Evolutionary conservation across 2,329 filamentous ascomycete species (phyloP).

Genomic region (Fusarium sp.): DNA sequence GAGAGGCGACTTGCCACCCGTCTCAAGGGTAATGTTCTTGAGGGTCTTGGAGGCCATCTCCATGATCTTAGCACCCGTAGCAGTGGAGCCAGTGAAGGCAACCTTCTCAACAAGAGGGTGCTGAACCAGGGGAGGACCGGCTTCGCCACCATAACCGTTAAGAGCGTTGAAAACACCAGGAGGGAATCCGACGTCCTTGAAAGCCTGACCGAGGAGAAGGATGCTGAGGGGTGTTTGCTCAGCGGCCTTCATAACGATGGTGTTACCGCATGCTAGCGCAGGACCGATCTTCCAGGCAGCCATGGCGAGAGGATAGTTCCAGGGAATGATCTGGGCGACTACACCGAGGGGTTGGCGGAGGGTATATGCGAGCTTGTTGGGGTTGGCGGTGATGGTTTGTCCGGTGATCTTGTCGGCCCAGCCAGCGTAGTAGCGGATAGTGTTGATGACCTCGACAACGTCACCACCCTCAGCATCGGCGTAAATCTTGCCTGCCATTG

Average conservation of each 20-base stretch:
- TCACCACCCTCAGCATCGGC: conserved; percentile 67
- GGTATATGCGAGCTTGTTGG: conserved; percentile 82
- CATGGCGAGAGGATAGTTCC: conserved; percentile 86
- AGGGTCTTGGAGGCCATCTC: conserved; percentile 76
- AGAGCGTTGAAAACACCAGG: conserved; percentile 78
- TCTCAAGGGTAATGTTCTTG: conserved; percentile 64
- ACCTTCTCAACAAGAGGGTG: conserved; percentile 77
- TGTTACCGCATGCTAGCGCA: conserved; percentile 76
- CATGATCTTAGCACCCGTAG: conserved; percentile 77
- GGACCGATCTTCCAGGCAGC: conserved; percentile 81
- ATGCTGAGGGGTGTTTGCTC: conserved; percentile 79
- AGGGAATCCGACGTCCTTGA: conserved; percentile 80
- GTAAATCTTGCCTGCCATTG: conserved; percentile 65
- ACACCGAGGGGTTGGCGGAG: conserved; percentile 66
- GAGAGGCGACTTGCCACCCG: conserved; percentile 81
- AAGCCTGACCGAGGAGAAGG: conserved; percentile 67
- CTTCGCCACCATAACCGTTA: conserved; percentile 78
- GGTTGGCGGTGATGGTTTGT: conserved; percentile 79
- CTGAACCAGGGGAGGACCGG: conserved; percentile 69
- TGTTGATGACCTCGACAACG: conserved; percentile 56
- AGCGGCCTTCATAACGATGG: conserved; percentile 75
- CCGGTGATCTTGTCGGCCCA: conserved; percentile 89
- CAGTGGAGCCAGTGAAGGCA: conserved; percentile 79
- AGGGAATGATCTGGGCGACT: conserved; percentile 85
- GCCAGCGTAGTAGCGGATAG: conserved; percentile 62